Base-by-base conservation (phyloP, 768 basidiomycete species). In the Phlebiopsis flavidoalba region DNA sequence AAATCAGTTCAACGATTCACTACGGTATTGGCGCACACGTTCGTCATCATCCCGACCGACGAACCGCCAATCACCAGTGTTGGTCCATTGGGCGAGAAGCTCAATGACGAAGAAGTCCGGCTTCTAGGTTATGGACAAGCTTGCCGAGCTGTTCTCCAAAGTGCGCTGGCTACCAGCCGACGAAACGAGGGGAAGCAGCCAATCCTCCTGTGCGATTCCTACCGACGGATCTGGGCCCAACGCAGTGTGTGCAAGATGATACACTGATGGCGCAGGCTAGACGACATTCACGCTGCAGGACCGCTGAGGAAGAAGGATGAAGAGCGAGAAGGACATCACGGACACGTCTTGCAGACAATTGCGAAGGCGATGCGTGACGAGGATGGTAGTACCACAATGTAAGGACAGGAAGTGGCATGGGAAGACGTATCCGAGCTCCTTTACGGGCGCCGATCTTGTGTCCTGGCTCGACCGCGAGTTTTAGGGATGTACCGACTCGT, bases 391-490 rank as follows among this genome's bases (percentile, higher is more conserved):
- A 11, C 83, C 86, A n/a, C n/a, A 7, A 92, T 96, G 74, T n/a
- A 89, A 92, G 67, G 83, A 91, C 61, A 82, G 92, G 64, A 85
- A 84, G 57, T 98, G 94, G 93, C 91, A 95, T 70, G 78, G 80
- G 12, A 76, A 72, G 17, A 81, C 80, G 40, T 92, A 93, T 68
- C 81, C 83, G 3, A 88, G 94, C 63, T 87, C 89, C 5, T 98
- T 98, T 71, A 92, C 87, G 10, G 95, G 95, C 1, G 87, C 84
- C 63, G 92, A 94, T 46, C 86, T 98, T 65, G 90, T 95, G 22
- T 88, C 88, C 1, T 98, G 95, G 95, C 76, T 97, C 19, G 84
- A 91, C n/a, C 83, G 91, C 35, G 91, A 95, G 72, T 98, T n/a
- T 95, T 68, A 83, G 86, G 33, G 95, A 98, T 69, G 85, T 97